phyloP scores from a whole-genome alignment of 2,329 filamentous ascomycete genomes.

The Xylaria sp. region DNA sequence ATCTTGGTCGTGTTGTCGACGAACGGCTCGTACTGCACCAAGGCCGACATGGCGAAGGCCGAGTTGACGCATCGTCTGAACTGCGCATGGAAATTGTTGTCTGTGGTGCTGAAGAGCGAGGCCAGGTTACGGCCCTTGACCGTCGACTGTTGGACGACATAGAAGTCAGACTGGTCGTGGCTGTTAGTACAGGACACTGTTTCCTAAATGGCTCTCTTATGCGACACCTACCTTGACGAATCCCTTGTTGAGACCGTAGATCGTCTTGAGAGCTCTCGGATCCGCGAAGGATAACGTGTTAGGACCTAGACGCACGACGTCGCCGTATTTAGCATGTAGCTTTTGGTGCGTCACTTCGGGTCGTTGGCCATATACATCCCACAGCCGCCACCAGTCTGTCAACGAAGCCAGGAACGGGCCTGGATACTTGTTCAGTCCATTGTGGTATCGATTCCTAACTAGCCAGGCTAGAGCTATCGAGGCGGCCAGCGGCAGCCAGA shows the following conservation, averaged over 20 bases:
- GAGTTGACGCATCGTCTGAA: slow-evolving; percentile 76
- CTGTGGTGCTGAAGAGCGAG: slow-evolving; percentile 75
- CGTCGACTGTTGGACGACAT: slow-evolving; percentile 75
- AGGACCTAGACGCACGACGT: slow-evolving; percentile 74
- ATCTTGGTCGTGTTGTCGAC: slow-evolving; percentile 74
- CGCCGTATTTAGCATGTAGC: slow-evolving; percentile 72
- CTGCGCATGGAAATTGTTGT: slow-evolving; percentile 74
- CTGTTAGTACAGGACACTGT: slow-evolving; percentile 13
- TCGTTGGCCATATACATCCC: slow-evolving; percentile 65
- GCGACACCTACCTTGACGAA: slow-evolving; percentile 66
- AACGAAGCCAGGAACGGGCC: slow-evolving; percentile 69
- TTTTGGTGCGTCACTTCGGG: slow-evolving; percentile 69
- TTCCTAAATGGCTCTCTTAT: neutral
- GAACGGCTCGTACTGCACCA: slow-evolving; percentile 79
- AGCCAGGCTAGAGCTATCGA: slow-evolving; percentile 45
- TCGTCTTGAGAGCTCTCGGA: slow-evolving; percentile 71
- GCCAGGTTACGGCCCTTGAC: slow-evolving; percentile 68
- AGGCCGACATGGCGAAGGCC: slow-evolving; percentile 75
- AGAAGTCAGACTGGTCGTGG: slow-evolving; percentile 69
- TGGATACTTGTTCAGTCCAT: slow-evolving; percentile 70
- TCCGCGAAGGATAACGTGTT: slow-evolving; percentile 75
- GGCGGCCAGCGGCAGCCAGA: slow-evolving; percentile 47
- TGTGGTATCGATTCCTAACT: slow-evolving; percentile 52
- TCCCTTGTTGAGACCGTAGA: slow-evolving; percentile 83
- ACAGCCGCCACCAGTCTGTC: slow-evolving; percentile 76